Evolutionary conservation across 352 stramenopile species (phyloP), one percentile per base, ranked within the genome.

Genomic region (Phytophthora sp.): DNA sequence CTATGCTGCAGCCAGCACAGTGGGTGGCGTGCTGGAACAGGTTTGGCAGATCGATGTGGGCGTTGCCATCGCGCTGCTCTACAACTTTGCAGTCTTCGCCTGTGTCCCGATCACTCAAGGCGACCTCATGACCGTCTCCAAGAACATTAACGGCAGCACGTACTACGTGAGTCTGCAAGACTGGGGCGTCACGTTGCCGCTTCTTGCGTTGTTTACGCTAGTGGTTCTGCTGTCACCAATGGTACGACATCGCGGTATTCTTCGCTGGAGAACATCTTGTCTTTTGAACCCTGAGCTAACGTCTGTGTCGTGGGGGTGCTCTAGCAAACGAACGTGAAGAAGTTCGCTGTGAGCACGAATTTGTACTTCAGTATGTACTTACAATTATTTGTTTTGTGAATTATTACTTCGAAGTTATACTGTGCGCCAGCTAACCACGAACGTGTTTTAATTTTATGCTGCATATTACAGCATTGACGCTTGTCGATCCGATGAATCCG

Each of bases 11-110:
- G 76, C 80, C 24, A 69, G 65, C 7, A 91, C 80, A 8, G 70
- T 92, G 24, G 86, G 86, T 12, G 84, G 79, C 9, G 82, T 83
- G 0, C 69, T 92, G 16, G 54, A 80, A 55, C 75, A 90, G 15
- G 76, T 92, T 42, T 94, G 76, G 76, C 86, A 94, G 74, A 88
- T 90, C 55, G 77, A 88, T 31, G 41, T 86, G 4, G 86, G 86
- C 12, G 82, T 94, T 2, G 77, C 72, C 1, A 79, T 91, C 39
- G 83, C 86, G 44, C 54, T 94, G n/a, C 53, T 91, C 8, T 94
- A 84, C 76, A 94, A 91, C 42, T 83, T 91, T 44, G 39, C 76
- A 3, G 58, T 94, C 11, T 94, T 90, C 33, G 71, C 69, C 1
- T 66, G 68, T 61, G 74, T 90, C 23, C 72, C 69, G 11, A 80